phyloP scores from a whole-genome alignment of 805 yeast species.

The Clavispora fructus region DNA sequence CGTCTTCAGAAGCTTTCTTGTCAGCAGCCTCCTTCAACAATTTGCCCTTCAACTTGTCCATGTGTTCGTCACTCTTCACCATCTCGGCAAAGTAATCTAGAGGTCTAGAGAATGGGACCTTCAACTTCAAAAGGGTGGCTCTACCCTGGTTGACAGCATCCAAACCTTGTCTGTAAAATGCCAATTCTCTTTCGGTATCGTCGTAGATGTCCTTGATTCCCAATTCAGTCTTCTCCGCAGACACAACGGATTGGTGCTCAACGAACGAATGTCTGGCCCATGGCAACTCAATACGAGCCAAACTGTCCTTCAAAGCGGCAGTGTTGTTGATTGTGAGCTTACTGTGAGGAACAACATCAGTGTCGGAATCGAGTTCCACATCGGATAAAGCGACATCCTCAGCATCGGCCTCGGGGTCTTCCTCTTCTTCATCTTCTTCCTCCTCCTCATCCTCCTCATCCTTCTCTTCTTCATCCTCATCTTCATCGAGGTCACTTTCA shows the following conservation, averaged over 20 bases:
- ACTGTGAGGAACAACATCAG: conserved; percentile 89
- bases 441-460: conserved; percentile 25
- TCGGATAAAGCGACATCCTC: conserved; percentile 87
- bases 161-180: conserved; percentile 91
- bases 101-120: conserved; percentile 89
- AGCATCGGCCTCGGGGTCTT: conserved; percentile 53
- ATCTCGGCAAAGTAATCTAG: conserved; percentile 96
- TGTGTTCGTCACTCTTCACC: conserved; percentile 97
- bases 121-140: conserved; percentile 55
- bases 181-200: conserved; percentile 92
- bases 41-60: conserved; percentile 86
- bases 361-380: conserved; percentile 89
- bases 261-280: conserved; percentile 64
- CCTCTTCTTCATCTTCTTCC: conserved; percentile 42
- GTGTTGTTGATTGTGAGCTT: conserved; percentile 83
- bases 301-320: conserved; percentile 71
- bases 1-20: conserved; percentile 88
- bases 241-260: conserved; percentile 75
- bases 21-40: conserved; percentile 73
- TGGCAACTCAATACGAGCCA: conserved; percentile 63
- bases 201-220: conserved; percentile 84
- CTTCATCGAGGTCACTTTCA: conserved; percentile 34
- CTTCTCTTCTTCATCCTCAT: conserved; percentile 23
- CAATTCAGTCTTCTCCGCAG: conserved; percentile 54
- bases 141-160: conserved; percentile 76